Evolutionary conservation across 2,329 filamentous ascomycete genomes (phyloP), one percentile per base, ranked within the genome.

Genomic region (Plenodomus biglobosus): DNA sequence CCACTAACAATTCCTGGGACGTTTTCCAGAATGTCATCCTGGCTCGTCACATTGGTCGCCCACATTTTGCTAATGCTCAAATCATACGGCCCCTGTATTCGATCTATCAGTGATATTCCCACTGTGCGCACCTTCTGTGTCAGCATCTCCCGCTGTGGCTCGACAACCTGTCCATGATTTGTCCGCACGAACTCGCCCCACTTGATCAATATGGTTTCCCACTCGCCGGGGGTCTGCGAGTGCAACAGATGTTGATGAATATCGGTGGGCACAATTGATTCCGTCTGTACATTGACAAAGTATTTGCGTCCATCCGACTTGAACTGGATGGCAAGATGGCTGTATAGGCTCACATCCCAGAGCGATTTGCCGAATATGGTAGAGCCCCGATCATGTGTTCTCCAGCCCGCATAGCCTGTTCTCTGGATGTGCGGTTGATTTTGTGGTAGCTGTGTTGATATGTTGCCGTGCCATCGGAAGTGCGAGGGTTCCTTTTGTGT

Each of bases 101-200:
- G 82, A 72, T 99, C 94, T 44, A 91, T 96, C 65, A 96, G 73
- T 4, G 91, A 90, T 48, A 97, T 85, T 1, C 94, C 94, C 17
- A 99, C 78, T 21, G 86, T 95, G 66, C 85, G 82, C 22, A 99
- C 85, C 71, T 90, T 92, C 64, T 95, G 88, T 53, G 87, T 84
- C 69, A 96, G 75, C 73, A 99, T 86, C 70, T 95, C 91, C 11
- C 86, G 86, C 77, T 97, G 92, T 24, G 94, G 94, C 75, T 97
- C 92, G 4, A 96, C 86, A 1, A 95, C 90, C 62, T 89, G 85
- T 6, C 94, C 94, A 65, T 95, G 84, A 68, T 96, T 97, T 13
- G 94, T 99, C 55, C 94, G 81, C 50, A 99, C 92, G 73, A 99
- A 97, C 57, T 95, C 90, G 61, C 86, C 87, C 81, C 92, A 94